A percentile compares a stretch with the other conserved stretches of the same genome.
phyloP scores from a whole-genome alignment of 2,329 filamentous ascomycete genomes.

The Ophiostoma fasciatum region DNA sequence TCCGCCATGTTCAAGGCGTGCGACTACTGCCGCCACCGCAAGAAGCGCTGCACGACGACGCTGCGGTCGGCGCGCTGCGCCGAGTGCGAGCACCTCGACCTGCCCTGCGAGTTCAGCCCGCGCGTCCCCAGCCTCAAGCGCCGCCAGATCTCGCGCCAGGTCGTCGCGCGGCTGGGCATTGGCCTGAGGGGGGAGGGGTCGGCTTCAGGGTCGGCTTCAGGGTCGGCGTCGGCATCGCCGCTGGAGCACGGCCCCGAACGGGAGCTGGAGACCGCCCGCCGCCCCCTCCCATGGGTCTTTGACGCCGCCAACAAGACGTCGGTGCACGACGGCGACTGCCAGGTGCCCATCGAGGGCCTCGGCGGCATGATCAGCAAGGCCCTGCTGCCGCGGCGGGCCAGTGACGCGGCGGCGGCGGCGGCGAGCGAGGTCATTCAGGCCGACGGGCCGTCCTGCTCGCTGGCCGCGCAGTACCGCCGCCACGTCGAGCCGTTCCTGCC shows the following conservation, averaged over 20 bases:
- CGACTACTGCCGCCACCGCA: constrained; percentile 7
- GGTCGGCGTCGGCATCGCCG: too few species aligned
- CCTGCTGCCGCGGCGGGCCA: neutral
- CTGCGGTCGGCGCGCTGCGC: neutral
- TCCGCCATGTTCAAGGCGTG: constrained; percentile 5
- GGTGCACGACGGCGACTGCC: neutral
- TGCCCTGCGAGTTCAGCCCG: constrained; percentile 4
- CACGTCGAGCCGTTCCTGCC: constrained; percentile 1
- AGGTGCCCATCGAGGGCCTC: neutral
- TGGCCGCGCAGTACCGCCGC: neutral
- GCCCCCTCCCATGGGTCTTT: too few species aligned
- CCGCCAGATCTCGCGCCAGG: constrained; percentile 1
- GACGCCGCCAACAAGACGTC: neutral
- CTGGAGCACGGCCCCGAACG: too few species aligned
- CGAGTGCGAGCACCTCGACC: constrained; percentile 3
- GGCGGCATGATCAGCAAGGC: constrained; percentile 4
- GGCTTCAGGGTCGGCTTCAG: too few species aligned
- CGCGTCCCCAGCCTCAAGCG: constrained; percentile 2
- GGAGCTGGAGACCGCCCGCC: too few species aligned
- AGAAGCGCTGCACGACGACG: neutral
- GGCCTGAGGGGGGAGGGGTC: neutral
- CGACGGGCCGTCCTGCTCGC: too few species aligned
- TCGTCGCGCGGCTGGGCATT: neutral
- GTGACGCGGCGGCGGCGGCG: neutral
- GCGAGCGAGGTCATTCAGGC: too few species aligned